A percentile compares a stretch with the other conserved stretches of the same genome.
Conservation (phyloP, 495 filamentous ascomycete species). For the Tetracladium setigerum region DNA sequence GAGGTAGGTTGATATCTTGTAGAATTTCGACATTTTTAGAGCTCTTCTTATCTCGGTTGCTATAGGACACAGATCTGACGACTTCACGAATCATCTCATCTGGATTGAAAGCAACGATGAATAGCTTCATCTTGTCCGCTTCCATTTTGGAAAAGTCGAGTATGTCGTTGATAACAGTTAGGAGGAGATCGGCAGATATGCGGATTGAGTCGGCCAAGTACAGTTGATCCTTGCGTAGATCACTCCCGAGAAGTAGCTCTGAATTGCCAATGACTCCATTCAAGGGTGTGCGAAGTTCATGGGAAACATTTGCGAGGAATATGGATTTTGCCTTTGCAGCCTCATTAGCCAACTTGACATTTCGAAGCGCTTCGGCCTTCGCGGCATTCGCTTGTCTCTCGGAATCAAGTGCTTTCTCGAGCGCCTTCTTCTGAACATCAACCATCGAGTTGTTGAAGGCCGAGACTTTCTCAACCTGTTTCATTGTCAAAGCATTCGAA, state of each 20-base stretch:
- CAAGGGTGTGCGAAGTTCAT: slow-evolving; percentile 78
- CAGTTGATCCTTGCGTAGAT: slow-evolving; percentile 71
- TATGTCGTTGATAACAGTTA: slow-evolving; percentile 94
- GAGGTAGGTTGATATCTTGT: slow-evolving; percentile 66
- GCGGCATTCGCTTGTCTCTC: slow-evolving; percentile 58
- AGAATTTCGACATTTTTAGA: slow-evolving; percentile 52
- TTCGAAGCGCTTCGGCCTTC: slow-evolving; percentile 78
- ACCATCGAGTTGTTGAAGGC: slow-evolving; percentile 83
- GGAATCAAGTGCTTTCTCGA: slow-evolving; percentile 51
- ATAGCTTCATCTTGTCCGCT: slow-evolving; percentile 92
- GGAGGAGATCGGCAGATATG: slow-evolving; percentile 79
- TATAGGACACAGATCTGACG: slow-evolving; percentile 76
- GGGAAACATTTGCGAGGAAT: slow-evolving; percentile 88
- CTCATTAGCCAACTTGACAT: slow-evolving; percentile 84
- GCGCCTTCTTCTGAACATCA: slow-evolving; percentile 72
- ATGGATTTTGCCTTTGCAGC: slow-evolving; percentile 86
- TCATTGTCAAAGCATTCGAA: slow-evolving; percentile 80
- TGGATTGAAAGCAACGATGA: slow-evolving; percentile 75
- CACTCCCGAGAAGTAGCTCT: slow-evolving; percentile 73
- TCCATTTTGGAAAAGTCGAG: slow-evolving; percentile 91
- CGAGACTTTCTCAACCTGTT: slow-evolving; percentile 69
- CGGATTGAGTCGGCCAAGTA: slow-evolving; percentile 90
- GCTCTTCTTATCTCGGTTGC: slow-evolving; percentile 66
- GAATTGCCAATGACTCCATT: slow-evolving; percentile 89
- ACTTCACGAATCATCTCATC: slow-evolving; percentile 84